Base-by-base conservation (phyloP, 169 alveolate species). In the Fabrea salina region DNA sequence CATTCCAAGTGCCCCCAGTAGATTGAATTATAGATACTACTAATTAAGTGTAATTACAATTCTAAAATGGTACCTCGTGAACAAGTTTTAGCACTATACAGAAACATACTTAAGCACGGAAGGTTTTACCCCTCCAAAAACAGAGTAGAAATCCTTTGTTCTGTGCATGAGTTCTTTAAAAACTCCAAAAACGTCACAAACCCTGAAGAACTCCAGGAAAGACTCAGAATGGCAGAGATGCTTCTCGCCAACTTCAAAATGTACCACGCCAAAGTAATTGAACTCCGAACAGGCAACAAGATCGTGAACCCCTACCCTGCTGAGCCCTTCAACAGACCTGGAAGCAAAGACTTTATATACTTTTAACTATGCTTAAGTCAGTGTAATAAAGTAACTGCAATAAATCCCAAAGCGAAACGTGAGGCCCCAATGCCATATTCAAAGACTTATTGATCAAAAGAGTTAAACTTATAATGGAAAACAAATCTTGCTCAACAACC, bases 81-180 rank as follows among this genome's bases (percentile, higher is more conserved):
- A n/a, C n/a, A n/a, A n/a, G n/a, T n/a, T n/a, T n/a, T n/a, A n/a
- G n/a, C n/a, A n/a, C n/a, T n/a, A n/a, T n/a, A n/a, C n/a, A 27
- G 74, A 61, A 61, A 27, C 41, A 61, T 51, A 32, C 11, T 61
- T 13, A 61, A 61, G 25, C 74, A 61, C 25, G 74, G 74, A 33
- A 16, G 16, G 19, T 16, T n/a, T 25, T 61, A 61, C 50, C 74
- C 74, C 13, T 61, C 74, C 1, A 27, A 33, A 61, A 61, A 61
- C 49, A 47, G 74, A 27, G 22, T 27, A 35, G 41, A 32, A 16
- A 61, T 61, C 49, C 4, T 61, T 1, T 35, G 19, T 16, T 16
- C 51, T 2, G 74, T 61, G 2, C 74, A 61, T 37, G 74, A 61
- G 3, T 35, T 32, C 25, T 61, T 33, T 37, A 13, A 61, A 8